Evolutionary conservation across 306 rosid species (phyloP).

Genomic region (Fagus crenata): DNA sequence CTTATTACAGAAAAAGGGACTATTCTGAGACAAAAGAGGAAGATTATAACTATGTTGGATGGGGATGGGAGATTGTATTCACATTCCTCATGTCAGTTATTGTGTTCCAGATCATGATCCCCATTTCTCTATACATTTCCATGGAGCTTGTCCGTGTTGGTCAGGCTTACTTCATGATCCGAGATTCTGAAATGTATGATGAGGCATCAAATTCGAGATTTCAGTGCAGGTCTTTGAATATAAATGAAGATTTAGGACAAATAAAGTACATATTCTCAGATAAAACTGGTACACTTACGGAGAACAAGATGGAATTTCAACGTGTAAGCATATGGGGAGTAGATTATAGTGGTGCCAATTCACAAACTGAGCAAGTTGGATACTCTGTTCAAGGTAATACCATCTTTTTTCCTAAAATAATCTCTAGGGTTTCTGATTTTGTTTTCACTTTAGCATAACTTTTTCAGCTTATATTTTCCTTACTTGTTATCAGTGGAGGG

Average conservation of each 20-base stretch:
- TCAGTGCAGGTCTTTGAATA: constrained; percentile 93
- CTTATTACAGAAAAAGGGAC: constrained; percentile 69
- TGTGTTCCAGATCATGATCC: constrained; percentile 94
- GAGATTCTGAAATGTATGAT: constrained; percentile 75
- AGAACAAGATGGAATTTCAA: constrained; percentile 97
- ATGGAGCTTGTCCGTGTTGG: constrained; percentile 96
- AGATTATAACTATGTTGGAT: constrained; percentile 58
- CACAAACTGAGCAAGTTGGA: constrained; percentile 45
- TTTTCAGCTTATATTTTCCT: constrained; percentile 24
- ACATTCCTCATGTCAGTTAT: constrained; percentile 92
- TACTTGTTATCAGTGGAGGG: constrained; percentile 59
- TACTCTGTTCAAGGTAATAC: constrained; percentile 58
- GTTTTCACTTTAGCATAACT: constrained; percentile 4
- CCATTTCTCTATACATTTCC: constrained; percentile 89
- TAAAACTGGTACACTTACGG: constrained; percentile 95
- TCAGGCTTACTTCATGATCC: constrained; percentile 90
- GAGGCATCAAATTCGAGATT: constrained; percentile 72
- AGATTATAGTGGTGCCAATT: constrained; percentile 57
- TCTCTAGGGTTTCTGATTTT: constrained; percentile 2
- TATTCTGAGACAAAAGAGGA: constrained; percentile 30
- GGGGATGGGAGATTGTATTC: constrained; percentile 77
- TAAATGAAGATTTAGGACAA: constrained; percentile 97
- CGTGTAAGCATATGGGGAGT: constrained; percentile 84
- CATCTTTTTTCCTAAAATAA: not conserved
- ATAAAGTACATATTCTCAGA: constrained; percentile 89